Conservation (phyloP, 805 yeast genomes). For the Metschnikowia lochheadii region DNA sequence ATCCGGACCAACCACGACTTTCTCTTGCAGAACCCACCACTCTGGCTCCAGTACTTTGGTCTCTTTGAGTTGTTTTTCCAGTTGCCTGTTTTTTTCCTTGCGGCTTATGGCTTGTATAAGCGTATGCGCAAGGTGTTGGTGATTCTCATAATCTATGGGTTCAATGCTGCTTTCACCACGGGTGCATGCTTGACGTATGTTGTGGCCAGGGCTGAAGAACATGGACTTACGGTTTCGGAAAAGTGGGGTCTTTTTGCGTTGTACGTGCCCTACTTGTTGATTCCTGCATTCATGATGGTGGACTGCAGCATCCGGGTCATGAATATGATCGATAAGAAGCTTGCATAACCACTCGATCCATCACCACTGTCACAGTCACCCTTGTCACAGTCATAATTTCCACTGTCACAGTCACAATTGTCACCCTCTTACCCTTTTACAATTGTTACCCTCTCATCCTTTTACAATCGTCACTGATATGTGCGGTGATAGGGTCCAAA, state of each 20-base stretch:
- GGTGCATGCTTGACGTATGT: conserved; percentile 63
- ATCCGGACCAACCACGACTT: conserved; percentile 66
- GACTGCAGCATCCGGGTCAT: conserved; percentile 29
- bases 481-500: too few species aligned
- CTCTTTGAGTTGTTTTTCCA: conserved; percentile 70
- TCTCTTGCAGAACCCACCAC: conserved; percentile 52
- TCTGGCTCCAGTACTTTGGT: conserved; percentile 74
- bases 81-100: conserved; percentile 67
- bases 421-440: too few species aligned
- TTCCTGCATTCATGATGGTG: conserved; percentile 55
- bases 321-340: not conserved
- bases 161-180: conserved; percentile 81
- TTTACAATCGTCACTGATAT: too few species aligned
- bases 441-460: too few species aligned
- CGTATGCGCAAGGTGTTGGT: conserved; percentile 18
- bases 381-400: too few species aligned
- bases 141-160: conserved; percentile 62
- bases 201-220: conserved; percentile 25
- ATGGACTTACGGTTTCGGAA: conserved; percentile 39
- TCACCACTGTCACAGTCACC: too few species aligned
- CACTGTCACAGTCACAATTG: too few species aligned
- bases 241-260: conserved; percentile 43
- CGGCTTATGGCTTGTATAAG: conserved; percentile 24
- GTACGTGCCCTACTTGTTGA: conserved; percentile 67
- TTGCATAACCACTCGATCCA: not conserved